Evolutionary conservation across 2,329 filamentous ascomycete species (phyloP).

Genomic region (Pseudogymnoascus sp.): DNA sequence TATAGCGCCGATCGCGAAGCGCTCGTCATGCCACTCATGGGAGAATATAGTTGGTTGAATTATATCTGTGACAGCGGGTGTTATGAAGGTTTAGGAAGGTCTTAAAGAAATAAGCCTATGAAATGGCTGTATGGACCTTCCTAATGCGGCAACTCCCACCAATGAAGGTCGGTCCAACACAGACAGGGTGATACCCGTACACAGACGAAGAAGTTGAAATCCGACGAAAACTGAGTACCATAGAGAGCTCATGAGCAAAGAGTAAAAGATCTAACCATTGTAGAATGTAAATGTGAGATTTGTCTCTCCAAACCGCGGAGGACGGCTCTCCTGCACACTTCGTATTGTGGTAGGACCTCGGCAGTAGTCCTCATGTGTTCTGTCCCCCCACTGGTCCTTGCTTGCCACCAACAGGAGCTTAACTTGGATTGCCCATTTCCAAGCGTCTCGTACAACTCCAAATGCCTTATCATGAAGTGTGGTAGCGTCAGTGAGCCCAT

Average conservation of each 20-base stretch:
- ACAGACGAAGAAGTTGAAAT: background rate
- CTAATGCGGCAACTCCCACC: background rate
- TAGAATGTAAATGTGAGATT: background rate
- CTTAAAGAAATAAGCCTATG: background rate
- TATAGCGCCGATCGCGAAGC: background rate
- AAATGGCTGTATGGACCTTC: background rate
- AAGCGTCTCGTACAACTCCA: background rate
- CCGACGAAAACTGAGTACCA: background rate
- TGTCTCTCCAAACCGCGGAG: background rate
- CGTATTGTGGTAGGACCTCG: background rate
- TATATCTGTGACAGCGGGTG: background rate
- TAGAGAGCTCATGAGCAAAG: background rate
- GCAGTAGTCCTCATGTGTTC: background rate
- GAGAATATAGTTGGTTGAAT: background rate
- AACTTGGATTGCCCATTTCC: background rate
- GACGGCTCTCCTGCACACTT: background rate
- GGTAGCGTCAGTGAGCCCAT: background rate
- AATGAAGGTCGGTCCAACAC: background rate
- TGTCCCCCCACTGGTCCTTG: background rate
- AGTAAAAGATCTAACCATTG: background rate
- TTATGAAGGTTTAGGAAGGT: background rate
- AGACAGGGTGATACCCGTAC: background rate
- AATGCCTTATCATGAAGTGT: too few relatives aligned
- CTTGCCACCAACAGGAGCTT: background rate
- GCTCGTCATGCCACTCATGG: background rate